Percentiles rank a stretch among this genome's conserved stretches.
Evolutionary conservation across 495 filamentous ascomycete genomes (phyloP).

Genomic region (Hyaloscypha variabilis): DNA sequence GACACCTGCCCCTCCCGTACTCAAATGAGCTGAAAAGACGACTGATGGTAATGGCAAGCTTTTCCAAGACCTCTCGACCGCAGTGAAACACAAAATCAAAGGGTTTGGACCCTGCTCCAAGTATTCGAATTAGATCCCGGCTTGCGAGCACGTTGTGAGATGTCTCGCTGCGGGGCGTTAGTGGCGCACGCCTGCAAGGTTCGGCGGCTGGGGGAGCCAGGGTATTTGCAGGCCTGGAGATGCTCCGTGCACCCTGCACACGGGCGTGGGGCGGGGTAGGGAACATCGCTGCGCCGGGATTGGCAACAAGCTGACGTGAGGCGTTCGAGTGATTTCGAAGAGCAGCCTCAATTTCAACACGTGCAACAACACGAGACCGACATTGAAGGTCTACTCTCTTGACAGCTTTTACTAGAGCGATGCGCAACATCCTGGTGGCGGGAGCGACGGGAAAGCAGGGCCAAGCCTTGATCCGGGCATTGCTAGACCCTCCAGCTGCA

Average conservation of each 20-base stretch:
- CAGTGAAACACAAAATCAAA: not conserved
- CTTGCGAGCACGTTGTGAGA: not conserved
- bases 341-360: not conserved
- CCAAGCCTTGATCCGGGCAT: slow-evolving; percentile 35
- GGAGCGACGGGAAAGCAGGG: slow-evolving; percentile 48
- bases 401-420: not conserved
- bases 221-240: too few species aligned
- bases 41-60: too few species aligned
- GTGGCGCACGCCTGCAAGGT: too few species aligned
- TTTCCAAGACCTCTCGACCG: too few species aligned
- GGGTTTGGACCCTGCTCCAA: not conserved
- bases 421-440: slow-evolving; percentile 36
- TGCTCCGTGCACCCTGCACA: not conserved
- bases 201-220: too few species aligned
- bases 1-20: too few species aligned
- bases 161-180: too few species aligned
- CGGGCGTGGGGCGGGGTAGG: not conserved
- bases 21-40: too few species aligned
- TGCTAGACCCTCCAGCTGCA: slow-evolving; percentile 26
- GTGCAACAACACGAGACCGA: not conserved
- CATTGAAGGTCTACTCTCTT: not conserved
- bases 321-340: not conserved
- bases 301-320: not conserved
- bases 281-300: not conserved
- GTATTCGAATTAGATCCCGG: not conserved